Conservation (phyloP, 345 rosid species). For the Lumnitzera littorea region DNA sequence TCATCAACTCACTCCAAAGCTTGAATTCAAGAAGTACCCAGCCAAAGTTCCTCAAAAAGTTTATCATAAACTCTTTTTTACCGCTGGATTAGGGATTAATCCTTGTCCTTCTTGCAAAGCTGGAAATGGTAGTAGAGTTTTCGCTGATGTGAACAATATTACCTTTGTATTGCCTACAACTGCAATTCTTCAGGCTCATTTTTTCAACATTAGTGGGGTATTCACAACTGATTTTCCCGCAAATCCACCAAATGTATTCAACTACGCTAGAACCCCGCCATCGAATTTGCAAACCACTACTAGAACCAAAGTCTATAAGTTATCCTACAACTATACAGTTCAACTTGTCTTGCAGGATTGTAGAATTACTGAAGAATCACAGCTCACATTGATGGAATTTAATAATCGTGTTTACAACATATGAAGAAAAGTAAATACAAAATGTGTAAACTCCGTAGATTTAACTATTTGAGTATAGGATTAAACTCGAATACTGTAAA, state of each 20-base stretch:
- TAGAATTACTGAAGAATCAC: too few relatives aligned
- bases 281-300: slow-evolving; percentile 43
- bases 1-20: slow-evolving; percentile 49
- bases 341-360: slow-evolving; percentile 72
- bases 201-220: slow-evolving; percentile 67
- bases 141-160: slow-evolving; percentile 72
- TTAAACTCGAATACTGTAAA: too few relatives aligned
- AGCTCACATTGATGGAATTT: too few relatives aligned
- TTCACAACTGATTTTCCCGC: slow-evolving; percentile 82
- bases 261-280: slow-evolving; percentile 59
- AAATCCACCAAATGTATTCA: slow-evolving; percentile 51
- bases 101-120: slow-evolving; percentile 76
- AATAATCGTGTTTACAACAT: too few relatives aligned
- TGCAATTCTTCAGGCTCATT: slow-evolving; percentile 75
- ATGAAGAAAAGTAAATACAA: too few relatives aligned
- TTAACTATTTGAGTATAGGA: too few relatives aligned
- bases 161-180: slow-evolving; percentile 79
- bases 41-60: slow-evolving; percentile 63
- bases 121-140: slow-evolving; percentile 66
- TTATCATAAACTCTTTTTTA: slow-evolving; percentile 67
- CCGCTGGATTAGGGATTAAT: slow-evolving; percentile 73
- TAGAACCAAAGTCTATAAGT: slow-evolving; percentile 59
- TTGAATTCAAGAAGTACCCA: slow-evolving; percentile 74
- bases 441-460: too few relatives aligned
- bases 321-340: slow-evolving; percentile 66